Percentiles rank a stretch among this genome's conserved stretches.
Evolutionary conservation across 2,329 filamentous ascomycete genomes (phyloP).

Genomic region (Alternaria solani): DNA sequence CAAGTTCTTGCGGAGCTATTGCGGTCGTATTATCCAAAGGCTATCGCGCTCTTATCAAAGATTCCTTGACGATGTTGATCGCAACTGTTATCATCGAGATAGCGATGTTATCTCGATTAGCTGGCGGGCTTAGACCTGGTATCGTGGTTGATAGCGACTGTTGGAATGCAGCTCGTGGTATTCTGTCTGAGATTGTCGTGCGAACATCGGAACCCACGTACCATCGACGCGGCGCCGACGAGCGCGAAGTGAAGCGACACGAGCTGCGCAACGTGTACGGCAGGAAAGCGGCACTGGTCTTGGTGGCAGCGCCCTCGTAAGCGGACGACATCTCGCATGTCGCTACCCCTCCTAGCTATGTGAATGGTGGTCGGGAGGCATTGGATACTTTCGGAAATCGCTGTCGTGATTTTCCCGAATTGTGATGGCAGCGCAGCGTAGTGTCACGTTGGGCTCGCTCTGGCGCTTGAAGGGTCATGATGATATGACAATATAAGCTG

Average conservation of each 20-base stretch:
- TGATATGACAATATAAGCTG: constrained; percentile 2
- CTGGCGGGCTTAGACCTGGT: not conserved
- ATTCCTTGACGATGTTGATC: constrained; percentile 11
- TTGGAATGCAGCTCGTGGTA: not conserved
- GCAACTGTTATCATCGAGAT: constrained; percentile 7
- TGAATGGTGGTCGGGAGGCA: constrained; percentile 4
- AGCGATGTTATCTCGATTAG: constrained; percentile 12
- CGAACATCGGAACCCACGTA: not conserved
- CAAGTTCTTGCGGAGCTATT: constrained; percentile 19
- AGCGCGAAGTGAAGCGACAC: not conserved
- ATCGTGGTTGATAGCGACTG: constrained; percentile 3
- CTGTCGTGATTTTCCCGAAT: constrained; percentile 12
- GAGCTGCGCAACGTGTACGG: constrained; percentile 1
- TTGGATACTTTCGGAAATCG: constrained; percentile 26
- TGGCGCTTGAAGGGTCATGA: not conserved
- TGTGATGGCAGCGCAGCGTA: constrained; percentile 5
- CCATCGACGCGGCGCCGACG: not conserved
- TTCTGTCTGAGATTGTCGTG: not conserved
- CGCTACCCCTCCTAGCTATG: constrained; percentile 19
- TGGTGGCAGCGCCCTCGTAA: constrained; percentile 1
- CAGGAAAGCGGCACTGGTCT: constrained; percentile 7
- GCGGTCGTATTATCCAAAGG: constrained; percentile 19
- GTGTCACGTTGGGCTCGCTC: constrained; percentile 7
- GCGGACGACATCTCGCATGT: constrained; percentile 2
- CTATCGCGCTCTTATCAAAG: constrained; percentile 27